These are phyloP conservation scores for Cryphonectria parasitica DNA, from an alignment of 2,329 filamentous ascomycete genomes.

Conservation along the genomic window DNA sequence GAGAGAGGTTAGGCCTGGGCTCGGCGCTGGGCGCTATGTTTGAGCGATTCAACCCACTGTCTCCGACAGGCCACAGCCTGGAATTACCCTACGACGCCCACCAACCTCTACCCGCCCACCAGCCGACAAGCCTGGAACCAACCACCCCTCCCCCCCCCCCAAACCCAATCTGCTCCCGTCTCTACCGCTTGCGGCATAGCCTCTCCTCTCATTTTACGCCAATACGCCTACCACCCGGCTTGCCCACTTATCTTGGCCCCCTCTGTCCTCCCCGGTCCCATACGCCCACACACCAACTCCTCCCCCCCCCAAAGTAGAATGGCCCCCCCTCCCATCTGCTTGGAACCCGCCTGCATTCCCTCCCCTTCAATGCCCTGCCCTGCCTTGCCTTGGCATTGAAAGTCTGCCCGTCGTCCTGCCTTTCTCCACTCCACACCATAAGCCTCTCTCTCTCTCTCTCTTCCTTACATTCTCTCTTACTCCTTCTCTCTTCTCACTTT, in stretches of 20 bases:
- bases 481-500: background rate
- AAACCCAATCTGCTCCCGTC: conserved; percentile 1
- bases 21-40: background rate
- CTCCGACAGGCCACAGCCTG: background rate
- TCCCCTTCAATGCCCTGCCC: conserved; percentile 1
- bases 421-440: conserved; percentile 12
- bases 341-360: conserved; percentile 12
- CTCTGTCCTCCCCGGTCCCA: background rate
- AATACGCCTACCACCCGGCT: conserved; percentile 1
- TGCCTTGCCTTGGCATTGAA: conserved; percentile 8
- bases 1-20: background rate
- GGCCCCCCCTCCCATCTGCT: conserved; percentile 1
- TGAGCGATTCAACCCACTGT: background rate
- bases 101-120: background rate
- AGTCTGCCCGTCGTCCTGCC: background rate
- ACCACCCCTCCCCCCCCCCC: background rate
- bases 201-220: background rate
- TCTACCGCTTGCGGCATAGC: conserved; percentile 9
- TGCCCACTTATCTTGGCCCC: conserved; percentile 1
- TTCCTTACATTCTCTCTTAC: background rate
- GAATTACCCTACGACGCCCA: background rate
- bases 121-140: background rate
- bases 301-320: background rate
- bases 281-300: background rate
- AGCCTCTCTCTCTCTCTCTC: conserved; percentile 2